Evolutionary conservation across 345 rosid species (phyloP), one percentile per base, ranked within the genome.

Genomic region (Linum tenue): DNA sequence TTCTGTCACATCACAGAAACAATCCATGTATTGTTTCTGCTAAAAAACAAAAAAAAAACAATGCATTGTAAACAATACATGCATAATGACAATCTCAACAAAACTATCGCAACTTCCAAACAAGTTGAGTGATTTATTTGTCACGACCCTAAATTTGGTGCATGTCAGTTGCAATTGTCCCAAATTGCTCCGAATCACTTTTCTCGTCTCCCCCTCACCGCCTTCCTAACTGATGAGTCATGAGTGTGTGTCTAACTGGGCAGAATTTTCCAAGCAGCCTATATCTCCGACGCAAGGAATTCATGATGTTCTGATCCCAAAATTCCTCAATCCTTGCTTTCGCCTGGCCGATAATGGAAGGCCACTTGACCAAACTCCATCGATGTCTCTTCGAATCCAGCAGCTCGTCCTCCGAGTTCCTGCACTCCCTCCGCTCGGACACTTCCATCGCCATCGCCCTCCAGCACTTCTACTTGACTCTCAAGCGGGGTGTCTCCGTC

Each of bases 291-390:
- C 36, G 4, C 4, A 10, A 17, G 11, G 15, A 22, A 7, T 40
- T 5, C 2, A 35, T 12, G n/a, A n/a, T n/a, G 31, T 22, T 48
- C 15, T 64, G 59, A 60, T 59, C 61, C 10, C 65, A 15, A 2
- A 8, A 16, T 5, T 15, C 2, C 59, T 22, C 31, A 38, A 37
- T 44, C 50, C 60, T 56, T 48, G 53, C 53, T 48, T 9, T 48
- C 53, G 9, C 14, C 48, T 53, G 31, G 12, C 15, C 64, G 5
- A 0, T 16, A 7, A 84, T 82, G 94, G 94, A 85, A 59, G 88
- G 81, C 48, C 76, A 82, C 84, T 72, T 94, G 67, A 68, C 84
- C 61, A 72, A 70, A 69, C 91, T 94, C 76, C 79, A 80, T 76
- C 85, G 83, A 69, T 75, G 72, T 64, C 78, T 94, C 72, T 79